A percentile compares a stretch with the other conserved stretches of the same genome.
Conservation (phyloP, 495 filamentous ascomycete species). For the Trichocladium antarcticum region DNA sequence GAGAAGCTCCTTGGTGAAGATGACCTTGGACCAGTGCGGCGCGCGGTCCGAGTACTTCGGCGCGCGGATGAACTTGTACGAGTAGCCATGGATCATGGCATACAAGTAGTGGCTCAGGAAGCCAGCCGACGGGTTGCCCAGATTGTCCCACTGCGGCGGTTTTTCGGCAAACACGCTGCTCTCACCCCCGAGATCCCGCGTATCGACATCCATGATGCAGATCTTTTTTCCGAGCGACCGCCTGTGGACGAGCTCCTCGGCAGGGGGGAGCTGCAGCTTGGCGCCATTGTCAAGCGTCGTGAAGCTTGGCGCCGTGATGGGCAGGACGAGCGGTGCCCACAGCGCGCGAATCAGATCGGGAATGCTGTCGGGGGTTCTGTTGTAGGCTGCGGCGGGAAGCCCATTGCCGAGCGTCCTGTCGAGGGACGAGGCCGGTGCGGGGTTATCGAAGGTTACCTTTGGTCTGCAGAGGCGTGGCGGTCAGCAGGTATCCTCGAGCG, state of each 20-base stretch:
- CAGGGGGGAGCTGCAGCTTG: conserved; percentile 15
- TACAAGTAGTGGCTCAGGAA: conserved; percentile 36
- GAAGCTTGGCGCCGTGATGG: conserved; percentile 19
- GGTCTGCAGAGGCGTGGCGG: conserved; percentile 6
- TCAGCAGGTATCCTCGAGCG: not conserved
- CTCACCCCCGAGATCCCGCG: conserved; percentile 21
- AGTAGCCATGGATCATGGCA: conserved; percentile 43
- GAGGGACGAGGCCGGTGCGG: not conserved
- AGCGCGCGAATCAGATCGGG: conserved; percentile 18
- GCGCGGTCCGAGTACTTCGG: conserved; percentile 26
- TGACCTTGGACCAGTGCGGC: conserved; percentile 41
- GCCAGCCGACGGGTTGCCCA: conserved; percentile 21
- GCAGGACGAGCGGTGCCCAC: conserved; percentile 19
- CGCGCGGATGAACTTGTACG: conserved; percentile 40
- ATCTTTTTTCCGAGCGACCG: conserved; percentile 26
- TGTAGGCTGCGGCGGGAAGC: not conserved
- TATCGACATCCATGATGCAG: conserved; percentile 35
- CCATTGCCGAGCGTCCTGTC: not conserved
- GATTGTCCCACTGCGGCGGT: conserved; percentile 15
- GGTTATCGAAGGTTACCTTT: conserved; percentile 15
- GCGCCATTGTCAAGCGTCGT: conserved; percentile 16
- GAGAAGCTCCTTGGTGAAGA: conserved; percentile 36
- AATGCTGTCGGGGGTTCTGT: conserved; percentile 11
- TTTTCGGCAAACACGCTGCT: conserved; percentile 23
- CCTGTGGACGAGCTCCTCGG: conserved; percentile 14